These are phyloP conservation scores for Lentinus brumalis DNA, from an alignment of 768 basidiomycete genomes.

Conservation along the genomic window DNA sequence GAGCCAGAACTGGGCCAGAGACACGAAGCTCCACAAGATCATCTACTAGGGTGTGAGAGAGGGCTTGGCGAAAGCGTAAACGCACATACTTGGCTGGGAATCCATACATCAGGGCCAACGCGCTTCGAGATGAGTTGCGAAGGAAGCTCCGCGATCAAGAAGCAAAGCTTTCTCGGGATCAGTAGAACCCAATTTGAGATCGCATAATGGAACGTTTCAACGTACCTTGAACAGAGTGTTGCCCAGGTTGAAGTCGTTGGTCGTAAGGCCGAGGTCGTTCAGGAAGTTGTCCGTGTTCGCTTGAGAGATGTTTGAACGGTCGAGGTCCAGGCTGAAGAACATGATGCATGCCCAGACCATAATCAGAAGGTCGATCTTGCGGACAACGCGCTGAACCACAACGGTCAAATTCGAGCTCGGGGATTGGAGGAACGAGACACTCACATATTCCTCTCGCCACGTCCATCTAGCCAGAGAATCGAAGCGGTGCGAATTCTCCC, in stretches of 20 bases:
- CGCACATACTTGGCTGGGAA: conserved; percentile 51
- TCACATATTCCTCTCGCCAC: conserved; percentile 63
- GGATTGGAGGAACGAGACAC: conserved; percentile 6
- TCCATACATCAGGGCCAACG: conserved; percentile 68
- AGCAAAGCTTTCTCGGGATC: conserved; percentile 22
- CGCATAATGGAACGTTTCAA: conserved; percentile 12
- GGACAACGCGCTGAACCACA: conserved; percentile 44
- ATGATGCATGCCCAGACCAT: conserved; percentile 63
- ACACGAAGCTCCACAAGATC: conserved; percentile 57
- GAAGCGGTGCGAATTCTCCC: conserved; percentile 66
- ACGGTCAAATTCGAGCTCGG: background rate
- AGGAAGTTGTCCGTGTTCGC: conserved; percentile 74
- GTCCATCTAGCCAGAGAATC: conserved; percentile 71
- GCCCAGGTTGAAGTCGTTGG: conserved; percentile 65
- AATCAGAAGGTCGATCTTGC: conserved; percentile 62
- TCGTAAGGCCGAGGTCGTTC: conserved; percentile 59
- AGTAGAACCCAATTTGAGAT: background rate
- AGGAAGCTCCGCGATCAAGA: conserved; percentile 54
- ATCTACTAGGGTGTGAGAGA: conserved; percentile 36
- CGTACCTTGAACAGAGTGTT: conserved; percentile 58
- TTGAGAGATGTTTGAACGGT: conserved; percentile 62
- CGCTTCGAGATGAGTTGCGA: conserved; percentile 70
- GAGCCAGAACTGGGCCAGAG: conserved; percentile 62
- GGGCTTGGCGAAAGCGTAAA: background rate
- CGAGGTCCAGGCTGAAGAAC: conserved; percentile 64